Percentiles rank a stretch among this genome's conserved stretches.
Evolutionary conservation across 768 basidiomycete genomes (phyloP).

Genomic region (Boletus sensibilis): DNA sequence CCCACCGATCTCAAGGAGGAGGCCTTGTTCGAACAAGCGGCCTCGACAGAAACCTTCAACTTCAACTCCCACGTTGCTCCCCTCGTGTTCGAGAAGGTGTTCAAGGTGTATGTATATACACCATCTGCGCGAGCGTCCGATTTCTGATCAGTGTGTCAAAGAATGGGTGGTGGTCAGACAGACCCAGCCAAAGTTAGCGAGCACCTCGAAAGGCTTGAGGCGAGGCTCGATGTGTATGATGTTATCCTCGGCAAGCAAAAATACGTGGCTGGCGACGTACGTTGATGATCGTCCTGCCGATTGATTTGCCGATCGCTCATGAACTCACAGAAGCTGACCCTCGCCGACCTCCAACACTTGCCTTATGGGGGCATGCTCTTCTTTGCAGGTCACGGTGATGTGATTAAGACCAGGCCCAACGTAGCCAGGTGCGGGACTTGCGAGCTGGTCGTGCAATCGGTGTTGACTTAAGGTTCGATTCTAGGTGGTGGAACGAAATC

Average conservation of each 20-base stretch:
- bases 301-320: neutral
- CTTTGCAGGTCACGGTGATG: conserved; percentile 24
- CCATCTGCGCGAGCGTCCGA: neutral
- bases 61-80: conserved; percentile 45
- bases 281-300: conserved; percentile 6
- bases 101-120: conserved; percentile 44
- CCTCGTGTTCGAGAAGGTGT: conserved; percentile 48
- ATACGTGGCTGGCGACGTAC: conserved; percentile 57
- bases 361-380: conserved; percentile 40
- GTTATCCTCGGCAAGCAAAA: conserved; percentile 50
- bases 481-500: conserved; percentile 55
- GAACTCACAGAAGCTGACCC: conserved; percentile 40
- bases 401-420: conserved; percentile 39
- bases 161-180: conserved; percentile 19
- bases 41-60: conserved; percentile 49
- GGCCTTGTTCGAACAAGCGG: conserved; percentile 33
- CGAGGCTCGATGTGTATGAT: conserved; percentile 52
- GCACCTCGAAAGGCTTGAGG: conserved; percentile 20
- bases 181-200: conserved; percentile 24
- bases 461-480: conserved; percentile 7
- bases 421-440: conserved; percentile 39
- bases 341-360: conserved; percentile 60
- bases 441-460: too few species aligned
- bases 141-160: conserved; percentile 1
- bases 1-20: conserved; percentile 41